Conservation (phyloP, 2,329 filamentous ascomycete species). For the Xylaria sp. region DNA sequence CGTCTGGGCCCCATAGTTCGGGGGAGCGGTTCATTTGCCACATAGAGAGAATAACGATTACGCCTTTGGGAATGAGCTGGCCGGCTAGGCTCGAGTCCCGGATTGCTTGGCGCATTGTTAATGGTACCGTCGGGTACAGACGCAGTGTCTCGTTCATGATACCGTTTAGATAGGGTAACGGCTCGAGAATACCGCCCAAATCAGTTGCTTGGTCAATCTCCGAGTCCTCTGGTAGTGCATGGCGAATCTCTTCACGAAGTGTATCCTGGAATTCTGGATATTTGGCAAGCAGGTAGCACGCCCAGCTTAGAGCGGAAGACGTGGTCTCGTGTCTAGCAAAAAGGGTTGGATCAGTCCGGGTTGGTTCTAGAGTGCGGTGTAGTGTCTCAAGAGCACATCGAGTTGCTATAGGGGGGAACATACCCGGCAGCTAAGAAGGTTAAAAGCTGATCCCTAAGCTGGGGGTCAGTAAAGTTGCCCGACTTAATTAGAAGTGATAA, state of each 20-base stretch:
- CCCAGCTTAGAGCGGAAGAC: conserved; percentile 70
- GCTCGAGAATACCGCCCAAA: conserved; percentile 65
- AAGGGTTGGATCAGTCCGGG: conserved; percentile 46
- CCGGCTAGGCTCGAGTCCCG: conserved; percentile 65
- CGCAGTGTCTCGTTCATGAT: conserved; percentile 66
- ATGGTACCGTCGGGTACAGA: conserved; percentile 69
- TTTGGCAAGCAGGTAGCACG: conserved; percentile 67
- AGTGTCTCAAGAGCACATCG: conserved; percentile 46
- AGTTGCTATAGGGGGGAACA: conserved; percentile 50
- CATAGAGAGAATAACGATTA: conserved; percentile 66
- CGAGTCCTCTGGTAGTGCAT: conserved; percentile 53
- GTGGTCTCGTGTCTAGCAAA: conserved; percentile 69
- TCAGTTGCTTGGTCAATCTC: conserved; percentile 46
- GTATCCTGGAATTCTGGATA: conserved; percentile 66
- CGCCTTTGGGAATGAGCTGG: conserved; percentile 72
- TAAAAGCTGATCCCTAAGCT: conserved; percentile 64
- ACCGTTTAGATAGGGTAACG: conserved; percentile 74
- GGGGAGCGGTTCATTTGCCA: conserved; percentile 71
- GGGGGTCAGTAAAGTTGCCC: conserved; percentile 61
- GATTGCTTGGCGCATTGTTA: conserved; percentile 69
- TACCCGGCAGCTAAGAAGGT: conserved; percentile 66
- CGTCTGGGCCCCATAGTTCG: conserved; percentile 74
- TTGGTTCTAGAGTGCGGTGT: conserved; percentile 49
- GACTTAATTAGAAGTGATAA: conserved; percentile 66
- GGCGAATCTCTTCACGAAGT: conserved; percentile 69